Evolutionary conservation across 257 asterid genomes (phyloP).

Genomic region (Solanum chmielewskii): DNA sequence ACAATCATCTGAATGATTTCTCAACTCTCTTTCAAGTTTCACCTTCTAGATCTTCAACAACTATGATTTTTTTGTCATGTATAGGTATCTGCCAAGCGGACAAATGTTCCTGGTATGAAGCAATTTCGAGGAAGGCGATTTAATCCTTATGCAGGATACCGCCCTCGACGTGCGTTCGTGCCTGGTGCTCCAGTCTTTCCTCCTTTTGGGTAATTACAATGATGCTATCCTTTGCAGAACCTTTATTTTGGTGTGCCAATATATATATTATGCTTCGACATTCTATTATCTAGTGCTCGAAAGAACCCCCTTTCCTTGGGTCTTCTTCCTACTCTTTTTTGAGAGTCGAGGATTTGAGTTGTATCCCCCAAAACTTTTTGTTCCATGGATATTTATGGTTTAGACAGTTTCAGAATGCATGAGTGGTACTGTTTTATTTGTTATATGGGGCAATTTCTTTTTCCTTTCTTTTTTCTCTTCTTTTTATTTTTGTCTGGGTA

Average conservation of each 20-base stretch:
- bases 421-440: background rate
- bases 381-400: background rate
- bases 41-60: background rate
- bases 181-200: slow-evolving; percentile 21
- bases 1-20: background rate
- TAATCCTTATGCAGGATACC: slow-evolving; percentile 25
- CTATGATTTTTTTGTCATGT: background rate
- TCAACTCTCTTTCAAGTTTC: background rate
- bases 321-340: background rate
- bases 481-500: background rate
- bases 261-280: background rate
- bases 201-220: slow-evolving; percentile 32
- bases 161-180: slow-evolving; percentile 22
- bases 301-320: background rate
- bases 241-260: background rate
- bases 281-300: background rate
- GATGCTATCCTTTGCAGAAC: background rate
- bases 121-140: slow-evolving; percentile 39
- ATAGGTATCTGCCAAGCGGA: slow-evolving; percentile 49
- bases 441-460: background rate
- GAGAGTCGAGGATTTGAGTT: background rate
- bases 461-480: background rate
- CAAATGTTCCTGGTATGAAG: slow-evolving; percentile 55
- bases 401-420: background rate
- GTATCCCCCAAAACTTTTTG: background rate